Evolutionary conservation across 2,329 filamentous ascomycete species (phyloP).

Genomic region (Fusarium luffae): DNA sequence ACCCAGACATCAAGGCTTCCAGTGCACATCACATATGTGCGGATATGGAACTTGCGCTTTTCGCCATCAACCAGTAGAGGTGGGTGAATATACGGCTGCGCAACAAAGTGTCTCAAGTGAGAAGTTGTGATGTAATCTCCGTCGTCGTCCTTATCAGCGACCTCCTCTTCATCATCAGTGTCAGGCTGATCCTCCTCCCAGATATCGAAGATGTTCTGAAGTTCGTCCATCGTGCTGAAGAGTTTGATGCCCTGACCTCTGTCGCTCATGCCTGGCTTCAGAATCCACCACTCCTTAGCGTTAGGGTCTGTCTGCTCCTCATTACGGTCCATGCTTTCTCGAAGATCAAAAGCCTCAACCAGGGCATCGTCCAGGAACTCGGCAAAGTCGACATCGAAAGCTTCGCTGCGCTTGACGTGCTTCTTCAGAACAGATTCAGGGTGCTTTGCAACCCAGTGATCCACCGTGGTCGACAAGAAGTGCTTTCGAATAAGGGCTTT

Average conservation of each 20-base stretch:
- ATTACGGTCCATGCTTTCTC: conserved; percentile 80
- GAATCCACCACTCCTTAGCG: conserved; percentile 90
- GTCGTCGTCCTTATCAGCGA: conserved; percentile 49
- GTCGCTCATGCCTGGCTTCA: conserved; percentile 98
- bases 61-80: conserved; percentile 76
- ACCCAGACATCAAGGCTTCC: conserved; percentile 86
- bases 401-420: conserved; percentile 81
- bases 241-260: conserved; percentile 91
- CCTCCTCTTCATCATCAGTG: conserved; percentile 69
- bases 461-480: conserved; percentile 85
- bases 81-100: conserved; percentile 92
- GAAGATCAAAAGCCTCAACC: conserved; percentile 87
- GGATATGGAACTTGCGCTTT: conserved; percentile 90
- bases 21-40: conserved; percentile 86
- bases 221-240: conserved; percentile 84
- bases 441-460: conserved; percentile 87
- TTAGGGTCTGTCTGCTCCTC: conserved; percentile 44
- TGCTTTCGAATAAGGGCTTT: conserved; percentile 98
- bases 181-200: conserved; percentile 82
- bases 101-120: conserved; percentile 94
- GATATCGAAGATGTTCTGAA: conserved; percentile 88
- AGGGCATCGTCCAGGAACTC: conserved; percentile 96
- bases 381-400: conserved; percentile 95
- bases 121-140: conserved; percentile 78
- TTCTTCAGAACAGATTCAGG: conserved; percentile 74